Percentiles rank a stretch among this genome's conserved stretches.
These are phyloP conservation scores for Actinomortierella ambigua DNA, from an alignment of 371 early-diverging fungal genomes.

Conservation along the genomic window DNA sequence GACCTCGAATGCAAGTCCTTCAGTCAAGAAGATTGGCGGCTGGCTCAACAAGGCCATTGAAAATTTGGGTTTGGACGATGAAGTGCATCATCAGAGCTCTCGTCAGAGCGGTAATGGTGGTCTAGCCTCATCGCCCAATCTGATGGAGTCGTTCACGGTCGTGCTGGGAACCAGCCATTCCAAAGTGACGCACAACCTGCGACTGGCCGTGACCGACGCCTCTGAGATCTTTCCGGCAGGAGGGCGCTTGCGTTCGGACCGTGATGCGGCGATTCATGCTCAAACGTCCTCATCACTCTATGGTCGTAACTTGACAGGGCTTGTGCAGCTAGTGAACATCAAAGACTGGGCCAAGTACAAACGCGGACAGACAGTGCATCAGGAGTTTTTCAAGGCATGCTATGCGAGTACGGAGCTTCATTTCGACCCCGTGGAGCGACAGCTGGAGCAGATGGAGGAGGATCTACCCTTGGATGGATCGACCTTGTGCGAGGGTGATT, in stretches of 20 bases:
- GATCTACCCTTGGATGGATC: slow-evolving; percentile 55
- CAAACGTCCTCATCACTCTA: slow-evolving; percentile 76
- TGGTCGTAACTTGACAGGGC: slow-evolving; percentile 66
- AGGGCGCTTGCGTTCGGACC: slow-evolving; percentile 50
- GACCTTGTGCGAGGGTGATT: slow-evolving; percentile 56
- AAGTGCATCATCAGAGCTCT: slow-evolving; percentile 20
- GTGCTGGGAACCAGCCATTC: slow-evolving; percentile 75
- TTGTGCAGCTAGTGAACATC: slow-evolving; percentile 64
- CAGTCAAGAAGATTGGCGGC: slow-evolving; percentile 68
- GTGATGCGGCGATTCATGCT: slow-evolving; percentile 69
- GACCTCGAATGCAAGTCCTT: slow-evolving; percentile 55
- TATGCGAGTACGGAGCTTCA: slow-evolving; percentile 79
- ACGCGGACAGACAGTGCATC: slow-evolving; percentile 47
- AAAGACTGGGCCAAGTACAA: slow-evolving; percentile 67
- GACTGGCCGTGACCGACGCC: slow-evolving; percentile 62
- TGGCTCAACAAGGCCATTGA: slow-evolving; percentile 79
- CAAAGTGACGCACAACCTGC: slow-evolving; percentile 71
- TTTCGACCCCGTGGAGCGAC: slow-evolving; percentile 72
- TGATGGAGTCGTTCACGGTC: slow-evolving; percentile 78
- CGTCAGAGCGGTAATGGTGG: background rate
- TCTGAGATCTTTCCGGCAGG: slow-evolving; percentile 55
- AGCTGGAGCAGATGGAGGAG: slow-evolving; percentile 60
- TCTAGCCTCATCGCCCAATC: slow-evolving; percentile 30
- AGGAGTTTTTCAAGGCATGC: slow-evolving; percentile 70
- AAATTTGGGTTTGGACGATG: slow-evolving; percentile 68